Conservation (phyloP, 106 monocot species). For the Phalaenopsis equestris region DNA sequence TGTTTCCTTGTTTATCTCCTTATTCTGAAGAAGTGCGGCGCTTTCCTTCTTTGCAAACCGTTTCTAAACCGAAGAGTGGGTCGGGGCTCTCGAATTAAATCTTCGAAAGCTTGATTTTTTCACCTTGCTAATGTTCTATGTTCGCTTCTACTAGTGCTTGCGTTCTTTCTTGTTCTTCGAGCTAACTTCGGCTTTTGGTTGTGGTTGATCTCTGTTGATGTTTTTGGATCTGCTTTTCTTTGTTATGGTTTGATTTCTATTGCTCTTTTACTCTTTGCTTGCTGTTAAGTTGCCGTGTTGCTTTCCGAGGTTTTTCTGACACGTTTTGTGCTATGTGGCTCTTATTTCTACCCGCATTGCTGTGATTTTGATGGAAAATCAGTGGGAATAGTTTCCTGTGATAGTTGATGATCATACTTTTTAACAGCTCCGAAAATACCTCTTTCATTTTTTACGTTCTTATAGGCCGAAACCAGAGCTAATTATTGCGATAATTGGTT, state of each 20-base stretch:
- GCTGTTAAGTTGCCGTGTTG: not conserved
- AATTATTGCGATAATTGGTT: not conserved
- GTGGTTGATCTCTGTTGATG: not conserved
- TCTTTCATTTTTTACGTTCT: not conserved
- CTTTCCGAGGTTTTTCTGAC: not conserved
- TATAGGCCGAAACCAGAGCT: not conserved
- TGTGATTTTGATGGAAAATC: conserved; percentile 2
- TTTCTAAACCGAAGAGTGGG: not conserved
- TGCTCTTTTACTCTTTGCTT: not conserved
- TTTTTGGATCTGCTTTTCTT: not conserved
- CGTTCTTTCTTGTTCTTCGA: not conserved
- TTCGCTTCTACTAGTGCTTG: not conserved
- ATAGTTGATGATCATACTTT: not conserved
- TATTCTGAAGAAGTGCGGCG: not conserved
- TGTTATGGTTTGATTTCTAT: not conserved
- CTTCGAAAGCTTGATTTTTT: not conserved
- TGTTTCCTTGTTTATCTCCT: no score
- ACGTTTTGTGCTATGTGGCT: not conserved
- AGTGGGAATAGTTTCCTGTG: not conserved
- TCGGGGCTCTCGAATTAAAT: not conserved
- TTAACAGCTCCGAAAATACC: not conserved
- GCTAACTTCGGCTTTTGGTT: not conserved
- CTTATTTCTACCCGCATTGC: conserved; percentile 1
- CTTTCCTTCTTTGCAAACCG: no score
- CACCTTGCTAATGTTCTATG: not conserved